Conservation (phyloP, 1,284 basidiomycete species). For the Lignosus rhinocerotis region DNA sequence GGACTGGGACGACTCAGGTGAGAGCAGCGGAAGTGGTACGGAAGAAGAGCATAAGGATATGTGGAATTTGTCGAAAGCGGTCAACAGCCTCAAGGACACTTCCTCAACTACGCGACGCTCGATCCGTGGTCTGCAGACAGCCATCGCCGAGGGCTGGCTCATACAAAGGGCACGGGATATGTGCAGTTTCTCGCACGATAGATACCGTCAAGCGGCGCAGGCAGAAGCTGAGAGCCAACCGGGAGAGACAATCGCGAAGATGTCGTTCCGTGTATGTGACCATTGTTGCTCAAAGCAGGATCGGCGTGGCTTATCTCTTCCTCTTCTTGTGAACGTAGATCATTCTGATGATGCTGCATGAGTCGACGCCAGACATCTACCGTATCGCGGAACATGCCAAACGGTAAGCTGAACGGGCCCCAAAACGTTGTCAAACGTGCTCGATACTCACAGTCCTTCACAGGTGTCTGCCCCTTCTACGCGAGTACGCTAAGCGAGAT, state of each 20-base stretch:
- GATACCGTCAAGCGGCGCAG: constrained; percentile 69
- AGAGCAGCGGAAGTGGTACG: constrained; percentile 42
- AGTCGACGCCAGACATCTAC: constrained; percentile 58
- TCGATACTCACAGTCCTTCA: background rate
- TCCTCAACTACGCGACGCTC: constrained; percentile 49
- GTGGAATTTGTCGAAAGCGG: constrained; percentile 53
- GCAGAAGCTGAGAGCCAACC: constrained; percentile 54
- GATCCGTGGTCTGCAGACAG: constrained; percentile 65
- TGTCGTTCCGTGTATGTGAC: constrained; percentile 59
- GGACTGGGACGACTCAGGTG: constrained; percentile 65
- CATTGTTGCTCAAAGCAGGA: background rate
- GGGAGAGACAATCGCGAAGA: constrained; percentile 55
- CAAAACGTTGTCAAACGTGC: too few relatives aligned
- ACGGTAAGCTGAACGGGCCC: constrained; percentile 37
- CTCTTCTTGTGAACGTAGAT: constrained; percentile 42
- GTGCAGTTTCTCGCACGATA: constrained; percentile 72
- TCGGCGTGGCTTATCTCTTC: background rate
- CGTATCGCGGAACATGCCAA: constrained; percentile 69
- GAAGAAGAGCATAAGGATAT: constrained; percentile 57
- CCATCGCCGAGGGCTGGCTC: constrained; percentile 69
- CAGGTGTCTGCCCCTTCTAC: constrained; percentile 61
- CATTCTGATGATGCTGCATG: constrained; percentile 69
- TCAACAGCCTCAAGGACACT: constrained; percentile 42
- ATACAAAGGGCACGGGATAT: constrained; percentile 70
- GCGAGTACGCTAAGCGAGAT: constrained; percentile 58